These are phyloP conservation scores for Coemansia furcata DNA, from an alignment of 192 early-diverging fungal species.

Conservation along the genomic window DNA sequence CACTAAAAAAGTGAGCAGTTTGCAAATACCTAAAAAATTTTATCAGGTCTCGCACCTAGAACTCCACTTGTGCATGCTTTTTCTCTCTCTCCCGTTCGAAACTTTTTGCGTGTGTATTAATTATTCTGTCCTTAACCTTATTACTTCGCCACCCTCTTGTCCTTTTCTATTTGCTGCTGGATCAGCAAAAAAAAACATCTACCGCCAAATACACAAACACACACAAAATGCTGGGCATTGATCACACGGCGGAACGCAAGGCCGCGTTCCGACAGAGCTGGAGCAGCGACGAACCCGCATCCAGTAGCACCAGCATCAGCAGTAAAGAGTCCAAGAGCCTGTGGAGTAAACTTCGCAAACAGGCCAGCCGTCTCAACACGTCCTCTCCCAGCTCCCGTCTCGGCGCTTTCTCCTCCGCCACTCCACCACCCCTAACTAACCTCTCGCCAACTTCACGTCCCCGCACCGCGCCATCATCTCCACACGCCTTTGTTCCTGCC, in stretches of 20 bases:
- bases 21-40: not conserved
- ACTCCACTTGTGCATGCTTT: not conserved
- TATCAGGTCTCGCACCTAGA: not conserved
- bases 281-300: constrained; percentile 47
- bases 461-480: constrained; percentile 1
- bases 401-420: not conserved
- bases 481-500: not conserved
- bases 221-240: constrained; percentile 4
- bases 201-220: constrained; percentile 7
- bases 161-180: constrained; percentile 3
- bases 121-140: not conserved
- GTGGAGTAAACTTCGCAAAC: constrained; percentile 47
- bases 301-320: constrained; percentile 35
- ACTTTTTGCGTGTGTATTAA: not conserved
- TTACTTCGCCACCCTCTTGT: not conserved
- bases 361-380: constrained; percentile 28
- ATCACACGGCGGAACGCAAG: not conserved
- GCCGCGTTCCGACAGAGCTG: constrained; percentile 36
- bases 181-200: not conserved
- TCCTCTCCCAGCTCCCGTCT: not conserved
- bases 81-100: not conserved
- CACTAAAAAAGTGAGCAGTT: not conserved
- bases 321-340: constrained; percentile 32
- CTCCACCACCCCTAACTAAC: not conserved
- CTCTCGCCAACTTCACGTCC: not conserved